Evolutionary conservation across 345 rosid genomes (phyloP).

Genomic region (Dipteronia sinensis): DNA sequence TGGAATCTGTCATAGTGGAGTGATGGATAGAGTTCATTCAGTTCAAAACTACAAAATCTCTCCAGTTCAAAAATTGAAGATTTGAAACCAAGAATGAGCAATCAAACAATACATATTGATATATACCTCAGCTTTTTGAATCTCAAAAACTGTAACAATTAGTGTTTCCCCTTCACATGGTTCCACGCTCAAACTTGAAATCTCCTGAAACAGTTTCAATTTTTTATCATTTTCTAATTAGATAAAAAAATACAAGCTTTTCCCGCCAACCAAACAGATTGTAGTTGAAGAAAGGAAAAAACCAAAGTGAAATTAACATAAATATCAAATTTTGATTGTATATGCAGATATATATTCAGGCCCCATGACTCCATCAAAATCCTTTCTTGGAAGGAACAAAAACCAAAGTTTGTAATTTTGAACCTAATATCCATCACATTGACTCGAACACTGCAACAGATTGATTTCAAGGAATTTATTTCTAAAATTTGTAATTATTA

Average conservation of each 20-base stretch:
- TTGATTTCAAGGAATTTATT: not conserved
- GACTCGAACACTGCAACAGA: not conserved
- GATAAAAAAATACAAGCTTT: too few relatives aligned
- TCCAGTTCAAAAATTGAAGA: not conserved
- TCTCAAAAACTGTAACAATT: constrained; percentile 82
- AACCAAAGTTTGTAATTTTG: too few relatives aligned
- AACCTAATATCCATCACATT: too few relatives aligned
- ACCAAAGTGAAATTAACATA: too few relatives aligned
- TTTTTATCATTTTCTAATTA: not conserved
- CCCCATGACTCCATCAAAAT: too few relatives aligned
- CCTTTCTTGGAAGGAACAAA: too few relatives aligned
- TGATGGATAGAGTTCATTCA: constrained; percentile 1
- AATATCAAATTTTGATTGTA: too few relatives aligned
- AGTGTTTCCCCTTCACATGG: constrained; percentile 72
- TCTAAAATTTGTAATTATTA: not conserved
- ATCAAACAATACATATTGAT: not conserved
- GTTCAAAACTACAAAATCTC: not conserved
- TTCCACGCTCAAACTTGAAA: constrained; percentile 89
- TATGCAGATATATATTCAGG: too few relatives aligned
- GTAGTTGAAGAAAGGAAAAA: too few relatives aligned
- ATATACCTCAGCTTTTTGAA: constrained; percentile 66
- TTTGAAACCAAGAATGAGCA: not conserved
- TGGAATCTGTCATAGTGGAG: constrained; percentile 56
- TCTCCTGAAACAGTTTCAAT: constrained; percentile 56
- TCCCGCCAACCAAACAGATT: too few relatives aligned